Base-by-base conservation (phyloP, 2,329 filamentous ascomycete species). In the Hirsutella thompsonii region DNA sequence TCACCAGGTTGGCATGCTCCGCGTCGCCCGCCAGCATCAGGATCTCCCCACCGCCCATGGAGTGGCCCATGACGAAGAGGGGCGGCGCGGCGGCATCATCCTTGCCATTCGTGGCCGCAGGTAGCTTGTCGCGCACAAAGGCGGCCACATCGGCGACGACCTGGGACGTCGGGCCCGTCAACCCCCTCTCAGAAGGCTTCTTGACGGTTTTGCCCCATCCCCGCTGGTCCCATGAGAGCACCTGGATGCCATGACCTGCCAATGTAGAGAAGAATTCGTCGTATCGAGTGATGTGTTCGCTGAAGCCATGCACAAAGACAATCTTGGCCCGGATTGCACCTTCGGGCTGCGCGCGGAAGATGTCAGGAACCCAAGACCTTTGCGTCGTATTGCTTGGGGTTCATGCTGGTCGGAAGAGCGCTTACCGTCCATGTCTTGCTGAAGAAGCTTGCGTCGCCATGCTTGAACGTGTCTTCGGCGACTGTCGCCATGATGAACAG, bases 271-370 rank as follows among this genome's bases (percentile, higher is more conserved):
- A 90, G 53, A 94, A 73, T 42, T 72, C 70, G 55, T 79, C 73
- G 64, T 94, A 93, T 44, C 78, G 75, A 60, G 83, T 79, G 58
- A 83, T 67, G 60, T 93, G 86, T 61, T 94, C 89, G 59, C 79
- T 87, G 69, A 89, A 95, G 53, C 89, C 89, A 63, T 95, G 89
- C 47, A 95, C 66, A 61, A 93, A 83, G 52, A 92, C 69, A 38
- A 94, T 60, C 49, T 83, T 83, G 29, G 88, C 88, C 52, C 72
- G 74, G 42, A 72, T 61, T 11, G 69, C 61, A 20, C 21, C 19
- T 32, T 23, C 14, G 33, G 13, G 29, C 30, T 39, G 28, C 13
- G 5, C 5, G 11, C 28, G 10, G 6, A 6, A 26, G 23, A 11
- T 13, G 10, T 20, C 11, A 33, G 18, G n/a, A n/a, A n/a, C n/a